Conservation (phyloP, 495 filamentous ascomycete species). For the Venustampulla echinocandica region DNA sequence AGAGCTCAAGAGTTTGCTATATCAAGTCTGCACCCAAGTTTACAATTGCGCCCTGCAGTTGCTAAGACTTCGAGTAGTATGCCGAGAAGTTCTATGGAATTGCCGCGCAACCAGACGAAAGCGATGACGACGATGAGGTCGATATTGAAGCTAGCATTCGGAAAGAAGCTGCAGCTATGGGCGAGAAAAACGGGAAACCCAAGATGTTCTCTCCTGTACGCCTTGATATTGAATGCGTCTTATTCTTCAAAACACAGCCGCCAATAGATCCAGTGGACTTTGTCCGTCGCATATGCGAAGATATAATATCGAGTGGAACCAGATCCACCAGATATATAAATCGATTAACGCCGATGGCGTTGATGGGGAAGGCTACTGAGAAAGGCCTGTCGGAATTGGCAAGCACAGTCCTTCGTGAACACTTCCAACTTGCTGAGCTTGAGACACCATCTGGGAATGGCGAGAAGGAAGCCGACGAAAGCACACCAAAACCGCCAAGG, state of each 20-base stretch:
- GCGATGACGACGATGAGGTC: conserved; percentile 29
- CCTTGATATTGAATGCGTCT: conserved; percentile 67
- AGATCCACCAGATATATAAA: conserved; percentile 69
- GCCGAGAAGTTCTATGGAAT: conserved; percentile 50
- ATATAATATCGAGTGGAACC: conserved; percentile 42
- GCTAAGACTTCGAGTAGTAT: conserved; percentile 35
- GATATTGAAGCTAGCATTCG: conserved; percentile 81
- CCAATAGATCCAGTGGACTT: conserved; percentile 77
- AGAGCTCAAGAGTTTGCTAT: conserved; percentile 66
- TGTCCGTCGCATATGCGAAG: conserved; percentile 64
- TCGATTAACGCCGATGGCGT: conserved; percentile 71
- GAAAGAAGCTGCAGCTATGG: conserved; percentile 62
- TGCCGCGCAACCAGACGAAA: conserved; percentile 29
- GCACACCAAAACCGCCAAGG: background rate
- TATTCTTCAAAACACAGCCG: conserved; percentile 54
- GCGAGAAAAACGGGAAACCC: conserved; percentile 36
- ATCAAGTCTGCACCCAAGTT: conserved; percentile 13
- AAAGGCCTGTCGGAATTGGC: conserved; percentile 67
- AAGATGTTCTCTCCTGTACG: conserved; percentile 54
- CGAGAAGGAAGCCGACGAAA: background rate
- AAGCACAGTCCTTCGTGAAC: conserved; percentile 55
- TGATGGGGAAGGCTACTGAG: conserved; percentile 69
- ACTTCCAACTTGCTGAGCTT: conserved; percentile 52
- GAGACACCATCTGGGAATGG: background rate
- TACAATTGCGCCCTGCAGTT: background rate